These are phyloP conservation scores for Candida nitratophila DNA, from an alignment of 805 yeast genomes.

Conservation along the genomic window DNA sequence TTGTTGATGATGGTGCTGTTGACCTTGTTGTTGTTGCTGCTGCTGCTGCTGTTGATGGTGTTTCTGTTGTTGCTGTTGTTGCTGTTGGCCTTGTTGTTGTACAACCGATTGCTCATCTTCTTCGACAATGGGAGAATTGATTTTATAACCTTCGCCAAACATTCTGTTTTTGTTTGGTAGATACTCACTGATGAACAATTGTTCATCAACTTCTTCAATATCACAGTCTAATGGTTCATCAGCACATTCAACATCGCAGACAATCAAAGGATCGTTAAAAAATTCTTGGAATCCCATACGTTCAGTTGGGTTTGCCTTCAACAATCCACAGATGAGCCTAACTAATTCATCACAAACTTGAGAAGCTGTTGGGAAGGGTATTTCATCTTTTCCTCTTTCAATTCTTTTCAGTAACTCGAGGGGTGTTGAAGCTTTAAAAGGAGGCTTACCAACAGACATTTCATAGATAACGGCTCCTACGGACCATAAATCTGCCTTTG, in stretches of 20 bases:
- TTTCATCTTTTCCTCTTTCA: slow-evolving; percentile 71
- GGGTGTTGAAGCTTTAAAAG: slow-evolving; percentile 90
- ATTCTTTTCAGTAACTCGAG: slow-evolving; percentile 83
- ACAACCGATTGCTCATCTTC: slow-evolving; percentile 6
- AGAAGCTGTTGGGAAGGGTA: slow-evolving; percentile 66
- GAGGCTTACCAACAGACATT: slow-evolving; percentile 95
- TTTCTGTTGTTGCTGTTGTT: background rate
- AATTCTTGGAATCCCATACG: slow-evolving; percentile 86
- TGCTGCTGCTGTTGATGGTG: too few relatives aligned
- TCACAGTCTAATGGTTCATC: slow-evolving; percentile 53
- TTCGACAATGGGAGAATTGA: slow-evolving; percentile 6
- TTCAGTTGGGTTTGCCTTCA: slow-evolving; percentile 80
- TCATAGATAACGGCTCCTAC: slow-evolving; percentile 95
- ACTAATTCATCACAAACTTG: slow-evolving; percentile 61
- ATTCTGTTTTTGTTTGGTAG: slow-evolving; percentile 19
- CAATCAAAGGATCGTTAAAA: slow-evolving; percentile 65
- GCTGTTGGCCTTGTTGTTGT: background rate
- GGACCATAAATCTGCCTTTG: slow-evolving; percentile 97
- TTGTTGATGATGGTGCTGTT: too few relatives aligned
- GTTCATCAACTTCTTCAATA: slow-evolving; percentile 58
- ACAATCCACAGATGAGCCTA: slow-evolving; percentile 62
- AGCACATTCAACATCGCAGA: slow-evolving; percentile 41
- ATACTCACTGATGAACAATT: slow-evolving; percentile 80
- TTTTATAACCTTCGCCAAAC: background rate
- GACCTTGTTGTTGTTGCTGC: too few relatives aligned